phyloP scores from a whole-genome alignment of 805 yeast species.

The Candida insectorum region DNA sequence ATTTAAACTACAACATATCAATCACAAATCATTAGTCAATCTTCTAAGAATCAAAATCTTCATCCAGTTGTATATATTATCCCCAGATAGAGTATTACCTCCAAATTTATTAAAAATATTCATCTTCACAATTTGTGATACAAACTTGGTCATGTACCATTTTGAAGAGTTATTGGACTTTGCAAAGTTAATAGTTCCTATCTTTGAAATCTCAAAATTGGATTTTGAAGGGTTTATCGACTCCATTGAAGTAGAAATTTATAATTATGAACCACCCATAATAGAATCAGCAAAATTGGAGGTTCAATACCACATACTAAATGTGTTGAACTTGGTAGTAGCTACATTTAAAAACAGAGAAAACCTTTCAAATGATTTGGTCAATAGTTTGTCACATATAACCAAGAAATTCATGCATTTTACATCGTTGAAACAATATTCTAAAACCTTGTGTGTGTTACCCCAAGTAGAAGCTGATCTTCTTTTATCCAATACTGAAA shows the following conservation, averaged over 20 bases:
- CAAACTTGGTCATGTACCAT: conserved; percentile 20
- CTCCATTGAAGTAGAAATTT: too few species aligned
- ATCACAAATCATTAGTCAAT: conserved; percentile 5
- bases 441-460: too few species aligned
- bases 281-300: conserved; percentile 1
- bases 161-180: conserved; percentile 5
- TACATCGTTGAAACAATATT: too few species aligned
- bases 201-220: neutral
- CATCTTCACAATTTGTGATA: conserved; percentile 22
- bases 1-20: conserved; percentile 9
- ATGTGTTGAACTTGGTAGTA: conserved; percentile 1
- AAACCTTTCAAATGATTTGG: too few species aligned
- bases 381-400: too few species aligned
- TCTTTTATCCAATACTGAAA: too few species aligned
- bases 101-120: conserved; percentile 6
- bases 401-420: too few species aligned
- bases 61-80: conserved; percentile 3
- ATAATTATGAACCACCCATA: neutral
- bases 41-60: conserved; percentile 4
- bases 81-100: neutral
- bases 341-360: too few species aligned
- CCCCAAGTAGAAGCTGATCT: too few species aligned
- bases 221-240: too few species aligned
- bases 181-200: neutral
- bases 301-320: conserved; percentile 4